Conservation (phyloP, 2,329 filamentous ascomycete genomes). For the Periconia sp. region DNA sequence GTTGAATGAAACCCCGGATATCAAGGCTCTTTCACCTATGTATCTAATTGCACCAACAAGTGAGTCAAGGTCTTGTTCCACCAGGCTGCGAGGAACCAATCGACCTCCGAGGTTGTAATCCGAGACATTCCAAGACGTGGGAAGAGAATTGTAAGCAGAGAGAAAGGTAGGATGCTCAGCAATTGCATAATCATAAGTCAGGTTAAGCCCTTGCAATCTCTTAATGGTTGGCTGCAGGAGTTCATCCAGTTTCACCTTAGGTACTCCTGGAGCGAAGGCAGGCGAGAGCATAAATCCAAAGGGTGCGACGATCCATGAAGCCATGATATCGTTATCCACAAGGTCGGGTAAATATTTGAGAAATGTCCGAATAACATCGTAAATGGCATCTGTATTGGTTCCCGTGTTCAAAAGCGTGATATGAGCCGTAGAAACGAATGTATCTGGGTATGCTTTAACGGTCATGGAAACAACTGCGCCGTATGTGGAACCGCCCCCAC, state of each 20-base stretch:
- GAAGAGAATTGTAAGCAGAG: slow-evolving; percentile 6
- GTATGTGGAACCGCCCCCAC: slow-evolving; percentile 21
- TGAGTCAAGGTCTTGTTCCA: slow-evolving; percentile 2
- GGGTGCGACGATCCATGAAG: neutral
- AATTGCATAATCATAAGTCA: slow-evolving; percentile 5
- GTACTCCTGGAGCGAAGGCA: neutral
- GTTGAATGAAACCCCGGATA: slow-evolving; percentile 5
- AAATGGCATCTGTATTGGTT: neutral
- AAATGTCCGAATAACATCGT: neutral
- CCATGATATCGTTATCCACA: neutral
- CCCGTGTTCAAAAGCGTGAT: slow-evolving; percentile 3
- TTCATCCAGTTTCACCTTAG: slow-evolving; percentile 2
- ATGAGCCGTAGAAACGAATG: slow-evolving; percentile 2
- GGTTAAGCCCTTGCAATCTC: neutral
- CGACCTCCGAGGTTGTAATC: slow-evolving; percentile 4
- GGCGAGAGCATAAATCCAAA: slow-evolving; percentile 1
- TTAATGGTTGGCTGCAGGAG: slow-evolving; percentile 2
- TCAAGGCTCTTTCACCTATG: neutral
- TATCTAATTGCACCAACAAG: slow-evolving; percentile 1
- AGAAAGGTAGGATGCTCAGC: slow-evolving; percentile 5
- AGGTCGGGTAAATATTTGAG: neutral
- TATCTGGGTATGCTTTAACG: slow-evolving; percentile 10
- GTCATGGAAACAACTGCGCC: slow-evolving; percentile 18
- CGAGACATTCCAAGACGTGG: slow-evolving; percentile 2
- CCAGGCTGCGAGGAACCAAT: slow-evolving; percentile 5